Evolutionary conservation across 805 yeast genomes (phyloP).

Genomic region (Ogataea zsoltii): DNA sequence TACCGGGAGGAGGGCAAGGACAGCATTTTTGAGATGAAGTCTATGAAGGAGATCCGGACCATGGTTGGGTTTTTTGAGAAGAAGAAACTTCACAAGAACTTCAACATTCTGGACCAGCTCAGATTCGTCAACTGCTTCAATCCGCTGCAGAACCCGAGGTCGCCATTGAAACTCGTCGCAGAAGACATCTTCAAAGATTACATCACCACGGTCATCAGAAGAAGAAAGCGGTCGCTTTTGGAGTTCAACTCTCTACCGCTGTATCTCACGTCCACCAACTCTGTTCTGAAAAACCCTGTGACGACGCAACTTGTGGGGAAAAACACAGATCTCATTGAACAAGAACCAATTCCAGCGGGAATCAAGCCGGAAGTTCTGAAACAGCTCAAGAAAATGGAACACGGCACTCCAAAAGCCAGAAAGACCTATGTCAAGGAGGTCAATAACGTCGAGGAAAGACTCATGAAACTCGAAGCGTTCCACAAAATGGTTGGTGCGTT

Average conservation of each 20-base stretch:
- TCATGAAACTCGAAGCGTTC: conserved; percentile 54
- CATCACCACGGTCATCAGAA: conserved; percentile 55
- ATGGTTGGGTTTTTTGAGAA: conserved; percentile 30
- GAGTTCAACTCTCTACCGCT: conserved; percentile 42
- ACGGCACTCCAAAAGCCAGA: conserved; percentile 17
- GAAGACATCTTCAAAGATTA: conserved; percentile 46
- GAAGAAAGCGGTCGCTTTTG: conserved; percentile 54
- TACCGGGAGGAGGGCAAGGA: conserved; percentile 15
- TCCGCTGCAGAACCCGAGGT: conserved; percentile 19
- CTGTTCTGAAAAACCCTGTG: conserved; percentile 6
- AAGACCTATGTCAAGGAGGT: conserved; percentile 20
- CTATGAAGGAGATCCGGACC: conserved; percentile 27
- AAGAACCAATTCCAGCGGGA: conserved; percentile 31
- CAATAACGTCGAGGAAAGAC: conserved; percentile 32
- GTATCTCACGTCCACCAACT: conserved; percentile 28
- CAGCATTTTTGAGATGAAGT: conserved; percentile 30
- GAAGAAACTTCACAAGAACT: conserved; percentile 23
- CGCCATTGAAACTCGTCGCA: conserved; percentile 26
- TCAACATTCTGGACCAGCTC: conserved; percentile 35
- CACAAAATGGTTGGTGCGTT: conserved; percentile 69
- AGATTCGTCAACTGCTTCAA: conserved; percentile 40
- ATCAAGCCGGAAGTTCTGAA: conserved; percentile 20
- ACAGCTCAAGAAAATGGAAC: conserved; percentile 14
- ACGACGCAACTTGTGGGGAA: conserved; percentile 14
- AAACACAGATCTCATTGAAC: conserved; percentile 17